phyloP scores from a whole-genome alignment of 305 asterid species.

The Plantago rigida region DNA sequence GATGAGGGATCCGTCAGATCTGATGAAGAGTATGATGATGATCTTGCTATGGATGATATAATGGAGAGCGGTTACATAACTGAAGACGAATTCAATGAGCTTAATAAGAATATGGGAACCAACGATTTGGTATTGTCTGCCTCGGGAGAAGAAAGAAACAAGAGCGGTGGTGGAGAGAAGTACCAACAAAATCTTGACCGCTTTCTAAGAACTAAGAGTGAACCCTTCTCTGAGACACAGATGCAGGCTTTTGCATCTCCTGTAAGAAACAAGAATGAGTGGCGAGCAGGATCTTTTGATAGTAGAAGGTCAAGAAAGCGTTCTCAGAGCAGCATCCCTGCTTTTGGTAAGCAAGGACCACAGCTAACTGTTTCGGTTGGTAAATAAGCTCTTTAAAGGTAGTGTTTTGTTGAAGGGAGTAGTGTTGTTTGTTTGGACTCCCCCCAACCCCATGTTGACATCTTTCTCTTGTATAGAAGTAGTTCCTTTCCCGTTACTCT shows the following conservation, averaged over 20 bases:
- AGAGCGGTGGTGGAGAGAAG: conserved; percentile 33
- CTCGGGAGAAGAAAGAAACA: conserved; percentile 28
- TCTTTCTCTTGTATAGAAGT: too few species aligned
- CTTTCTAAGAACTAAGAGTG: conserved; percentile 30
- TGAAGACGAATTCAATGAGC: conserved; percentile 34
- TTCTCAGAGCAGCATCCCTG: conserved; percentile 46
- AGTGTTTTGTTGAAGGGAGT: neutral
- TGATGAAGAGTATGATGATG: conserved; percentile 85
- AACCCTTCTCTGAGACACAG: conserved; percentile 25
- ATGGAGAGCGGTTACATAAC: conserved; percentile 39
- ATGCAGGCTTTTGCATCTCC: conserved; percentile 22
- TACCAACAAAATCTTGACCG: conserved; percentile 34
- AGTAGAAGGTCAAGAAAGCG: conserved; percentile 31
- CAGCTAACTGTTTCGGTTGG: conserved; percentile 10
- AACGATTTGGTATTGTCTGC: conserved; percentile 16
- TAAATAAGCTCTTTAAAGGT: conserved; percentile 5
- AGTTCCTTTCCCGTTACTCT: too few species aligned
- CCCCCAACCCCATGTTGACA: too few species aligned
- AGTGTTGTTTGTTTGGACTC: too few species aligned
- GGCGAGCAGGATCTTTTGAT: conserved; percentile 10
- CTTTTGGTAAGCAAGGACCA: conserved; percentile 32
- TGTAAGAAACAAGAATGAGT: conserved; percentile 6
- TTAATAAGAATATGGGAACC: conserved; percentile 19
- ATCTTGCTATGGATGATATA: conserved; percentile 67
- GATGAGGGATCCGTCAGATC: conserved; percentile 86